Conservation (phyloP, 2,329 filamentous ascomycete genomes). For the Plenodomus tracheiphilus region DNA sequence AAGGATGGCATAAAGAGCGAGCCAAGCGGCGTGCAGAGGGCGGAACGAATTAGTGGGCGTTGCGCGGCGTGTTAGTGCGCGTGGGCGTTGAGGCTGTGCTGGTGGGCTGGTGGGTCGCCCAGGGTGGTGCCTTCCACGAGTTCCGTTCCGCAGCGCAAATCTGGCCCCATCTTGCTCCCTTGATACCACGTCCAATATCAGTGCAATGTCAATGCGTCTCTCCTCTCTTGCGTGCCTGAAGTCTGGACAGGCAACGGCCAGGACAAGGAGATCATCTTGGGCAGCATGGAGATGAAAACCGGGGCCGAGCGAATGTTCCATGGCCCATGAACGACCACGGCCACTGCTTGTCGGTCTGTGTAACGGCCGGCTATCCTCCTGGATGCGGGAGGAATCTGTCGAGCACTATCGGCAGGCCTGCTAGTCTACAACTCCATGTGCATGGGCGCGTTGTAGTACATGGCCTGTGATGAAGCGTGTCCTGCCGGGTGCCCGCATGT, state of each 20-base stretch:
- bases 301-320: conserved; percentile 7
- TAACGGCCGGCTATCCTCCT: conserved; percentile 19
- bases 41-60: conserved; percentile 22
- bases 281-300: conserved; percentile 7
- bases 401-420: conserved; percentile 14
- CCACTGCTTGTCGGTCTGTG: conserved; percentile 14
- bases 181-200: conserved; percentile 2
- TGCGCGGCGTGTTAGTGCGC: conserved; percentile 23
- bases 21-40: conserved; percentile 14
- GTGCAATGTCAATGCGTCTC: not conserved
- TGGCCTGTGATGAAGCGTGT: conserved; percentile 19
- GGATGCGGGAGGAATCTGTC: conserved; percentile 16
- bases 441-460: conserved; percentile 1
- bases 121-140: conserved; percentile 14
- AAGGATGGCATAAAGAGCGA: conserved; percentile 9
- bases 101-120: conserved; percentile 5
- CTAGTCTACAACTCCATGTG: conserved; percentile 12
- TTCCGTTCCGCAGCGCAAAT: conserved; percentile 4
- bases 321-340: too few relatives aligned
- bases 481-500: conserved; percentile 20
- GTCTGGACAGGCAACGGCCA: conserved; percentile 5
- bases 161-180: not conserved
- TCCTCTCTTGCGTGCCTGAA: conserved; percentile 8
- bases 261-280: conserved; percentile 1
- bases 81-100: conserved; percentile 41